phyloP scores from a whole-genome alignment of 116 monocot genomes.

The Iris pallida region DNA sequence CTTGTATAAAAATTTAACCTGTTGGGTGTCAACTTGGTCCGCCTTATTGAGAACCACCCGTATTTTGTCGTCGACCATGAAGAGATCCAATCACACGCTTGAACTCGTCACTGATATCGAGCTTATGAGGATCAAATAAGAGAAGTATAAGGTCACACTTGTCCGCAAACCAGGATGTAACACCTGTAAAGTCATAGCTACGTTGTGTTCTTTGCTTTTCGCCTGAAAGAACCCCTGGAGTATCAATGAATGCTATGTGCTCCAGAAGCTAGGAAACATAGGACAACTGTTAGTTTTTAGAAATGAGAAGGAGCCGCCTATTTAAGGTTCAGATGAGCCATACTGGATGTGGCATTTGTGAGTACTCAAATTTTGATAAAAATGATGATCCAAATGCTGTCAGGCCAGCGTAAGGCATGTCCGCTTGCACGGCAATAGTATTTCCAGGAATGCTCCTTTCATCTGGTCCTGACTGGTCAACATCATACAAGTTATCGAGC shows the following conservation, averaged over 20 bases:
- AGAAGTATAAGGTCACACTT: conserved; percentile 94
- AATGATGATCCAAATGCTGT: conserved; percentile 41
- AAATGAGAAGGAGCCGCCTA: not conserved
- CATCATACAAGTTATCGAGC: too few relatives aligned
- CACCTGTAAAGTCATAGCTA: conserved; percentile 91
- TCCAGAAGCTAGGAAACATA: conserved; percentile 49
- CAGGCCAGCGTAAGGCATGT: conserved; percentile 39
- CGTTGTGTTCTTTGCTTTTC: conserved; percentile 93
- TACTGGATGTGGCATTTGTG: conserved; percentile 54
- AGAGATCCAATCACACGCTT: conserved; percentile 86
- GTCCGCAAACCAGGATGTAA: conserved; percentile 91
- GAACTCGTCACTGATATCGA: conserved; percentile 94
- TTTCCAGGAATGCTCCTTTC: conserved; percentile 50
- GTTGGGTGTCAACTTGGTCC: conserved; percentile 87
- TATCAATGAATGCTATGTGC: conserved; percentile 74
- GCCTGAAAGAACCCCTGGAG: conserved; percentile 90
- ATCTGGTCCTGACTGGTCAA: conserved; percentile 38
- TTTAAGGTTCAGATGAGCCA: conserved; percentile 3
- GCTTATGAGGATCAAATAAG: conserved; percentile 91
- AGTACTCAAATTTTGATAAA: conserved; percentile 49
- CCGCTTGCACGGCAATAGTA: conserved; percentile 50
- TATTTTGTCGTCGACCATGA: conserved; percentile 90
- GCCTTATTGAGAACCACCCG: conserved; percentile 88
- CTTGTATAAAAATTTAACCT: conserved; percentile 28
- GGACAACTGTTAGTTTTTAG: conserved; percentile 1